These are phyloP conservation scores for Solanum etuberosum DNA, from an alignment of 257 asterid genomes.

Conservation along the genomic window DNA sequence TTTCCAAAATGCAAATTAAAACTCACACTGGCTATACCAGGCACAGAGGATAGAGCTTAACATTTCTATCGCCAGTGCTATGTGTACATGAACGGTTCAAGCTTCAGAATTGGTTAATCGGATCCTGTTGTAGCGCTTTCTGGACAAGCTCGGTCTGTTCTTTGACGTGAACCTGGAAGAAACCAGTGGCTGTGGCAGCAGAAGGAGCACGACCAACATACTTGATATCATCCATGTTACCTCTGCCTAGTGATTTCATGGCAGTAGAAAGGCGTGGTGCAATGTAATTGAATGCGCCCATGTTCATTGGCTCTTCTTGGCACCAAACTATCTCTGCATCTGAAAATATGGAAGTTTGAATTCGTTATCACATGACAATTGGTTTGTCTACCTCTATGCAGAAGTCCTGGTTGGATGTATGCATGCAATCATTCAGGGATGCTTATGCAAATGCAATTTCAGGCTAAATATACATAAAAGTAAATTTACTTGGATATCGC, in stretches of 20 bases:
- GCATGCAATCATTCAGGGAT: not conserved
- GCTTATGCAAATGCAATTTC: not conserved
- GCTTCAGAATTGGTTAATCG: constrained; percentile 16
- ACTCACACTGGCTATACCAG: not conserved
- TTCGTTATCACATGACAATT: not conserved
- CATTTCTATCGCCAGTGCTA: not conserved
- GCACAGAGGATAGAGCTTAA: not conserved
- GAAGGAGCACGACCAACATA: constrained; percentile 83
- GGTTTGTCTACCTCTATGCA: not conserved
- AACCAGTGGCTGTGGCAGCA: constrained; percentile 96
- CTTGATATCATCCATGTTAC: constrained; percentile 68
- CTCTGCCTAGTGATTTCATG: constrained; percentile 33
- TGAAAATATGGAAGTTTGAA: constrained; percentile 2
- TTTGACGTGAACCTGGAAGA: constrained; percentile 50
- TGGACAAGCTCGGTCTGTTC: constrained; percentile 64
- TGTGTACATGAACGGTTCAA: not conserved
- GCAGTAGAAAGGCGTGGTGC: constrained; percentile 20
- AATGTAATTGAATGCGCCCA: constrained; percentile 41
- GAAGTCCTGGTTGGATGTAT: not conserved
- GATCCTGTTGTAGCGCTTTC: constrained; percentile 64
- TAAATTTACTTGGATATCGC: constrained; percentile 18
- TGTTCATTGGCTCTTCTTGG: constrained; percentile 85
- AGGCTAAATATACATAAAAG: not conserved
- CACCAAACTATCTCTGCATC: constrained; percentile 76
- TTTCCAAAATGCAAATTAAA: not conserved